These are phyloP conservation scores for Neurospora discreta DNA, from an alignment of 495 filamentous ascomycete genomes.

Conservation along the genomic window DNA sequence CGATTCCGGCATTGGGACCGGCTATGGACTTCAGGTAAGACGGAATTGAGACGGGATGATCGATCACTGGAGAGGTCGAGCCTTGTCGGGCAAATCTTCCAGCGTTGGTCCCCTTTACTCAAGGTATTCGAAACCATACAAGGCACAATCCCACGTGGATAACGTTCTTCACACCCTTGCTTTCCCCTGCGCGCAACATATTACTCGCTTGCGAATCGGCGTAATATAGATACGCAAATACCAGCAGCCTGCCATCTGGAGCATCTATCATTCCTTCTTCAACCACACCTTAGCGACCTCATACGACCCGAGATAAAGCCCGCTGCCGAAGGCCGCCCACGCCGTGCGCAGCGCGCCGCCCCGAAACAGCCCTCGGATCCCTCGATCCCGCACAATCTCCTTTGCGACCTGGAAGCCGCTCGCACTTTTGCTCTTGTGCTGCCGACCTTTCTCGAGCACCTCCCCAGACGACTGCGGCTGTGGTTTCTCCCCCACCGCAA, in stretches of 20 bases:
- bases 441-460: too few relatives aligned
- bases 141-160: background rate
- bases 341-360: slow-evolving; percentile 63
- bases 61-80: background rate
- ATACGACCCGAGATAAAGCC: slow-evolving; percentile 78
- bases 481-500: slow-evolving; percentile 29
- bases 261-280: slow-evolving; percentile 10
- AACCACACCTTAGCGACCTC: slow-evolving; percentile 68
- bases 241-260: background rate
- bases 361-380: slow-evolving; percentile 61
- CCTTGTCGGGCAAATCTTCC: background rate
- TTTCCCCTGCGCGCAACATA: background rate
- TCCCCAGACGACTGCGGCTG: slow-evolving; percentile 6
- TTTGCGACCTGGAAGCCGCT: slow-evolving; percentile 46
- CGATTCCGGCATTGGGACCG: background rate
- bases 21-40: background rate
- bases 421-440: background rate
- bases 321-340: slow-evolving; percentile 73
- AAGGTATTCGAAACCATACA: background rate
- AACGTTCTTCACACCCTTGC: background rate
- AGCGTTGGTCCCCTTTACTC: background rate
- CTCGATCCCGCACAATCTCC: slow-evolving; percentile 50
- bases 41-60: background rate
- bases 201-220: too few relatives aligned
- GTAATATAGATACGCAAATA: background rate